A percentile compares a stretch with the other conserved stretches of the same genome.
Evolutionary conservation across 2,329 filamentous ascomycete species (phyloP).

Genomic region (Ceratocystis alfenasii): DNA sequence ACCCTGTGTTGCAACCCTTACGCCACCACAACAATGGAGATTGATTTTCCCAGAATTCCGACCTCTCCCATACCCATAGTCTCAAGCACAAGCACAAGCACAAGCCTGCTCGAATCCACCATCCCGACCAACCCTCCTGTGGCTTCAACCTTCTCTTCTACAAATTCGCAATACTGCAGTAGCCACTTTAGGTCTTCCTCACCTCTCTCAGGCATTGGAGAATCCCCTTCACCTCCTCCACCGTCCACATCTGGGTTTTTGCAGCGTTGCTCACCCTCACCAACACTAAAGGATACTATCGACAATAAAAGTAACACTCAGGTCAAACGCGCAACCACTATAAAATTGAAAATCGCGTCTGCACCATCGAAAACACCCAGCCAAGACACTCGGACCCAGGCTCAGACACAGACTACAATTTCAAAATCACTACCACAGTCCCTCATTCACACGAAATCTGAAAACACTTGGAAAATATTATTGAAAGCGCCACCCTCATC

Average conservation of each 20-base stretch:
- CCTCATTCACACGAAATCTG: conserved; percentile 9
- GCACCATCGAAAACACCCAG: neutral
- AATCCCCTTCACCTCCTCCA: conserved; percentile 40
- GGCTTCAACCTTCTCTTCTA: neutral
- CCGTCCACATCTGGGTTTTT: neutral
- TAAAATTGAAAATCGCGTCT: conserved; percentile 5
- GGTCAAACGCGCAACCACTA: neutral
- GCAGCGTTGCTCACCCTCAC: neutral
- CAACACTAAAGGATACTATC: neutral
- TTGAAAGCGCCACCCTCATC: conserved; percentile 4
- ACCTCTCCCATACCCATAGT: neutral
- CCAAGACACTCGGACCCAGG: neutral
- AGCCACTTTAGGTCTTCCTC: conserved; percentile 38
- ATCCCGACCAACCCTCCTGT: neutral
- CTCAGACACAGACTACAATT: neutral
- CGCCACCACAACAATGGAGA: conserved; percentile 12
- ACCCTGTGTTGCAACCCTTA: conserved; percentile 1
- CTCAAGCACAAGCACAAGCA: neutral
- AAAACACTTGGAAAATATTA: conserved; percentile 15
- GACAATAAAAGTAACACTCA: neutral
- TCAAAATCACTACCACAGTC: neutral
- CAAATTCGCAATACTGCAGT: neutral
- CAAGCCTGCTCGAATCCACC: conserved; percentile 7
- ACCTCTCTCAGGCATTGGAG: conserved; percentile 42
- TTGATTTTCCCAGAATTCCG: conserved; percentile 18